Percentiles rank a stretch among this genome's conserved stretches.
phyloP scores from a whole-genome alignment of 2,329 filamentous ascomycete genomes.

The Apiospora rasikravindrae region DNA sequence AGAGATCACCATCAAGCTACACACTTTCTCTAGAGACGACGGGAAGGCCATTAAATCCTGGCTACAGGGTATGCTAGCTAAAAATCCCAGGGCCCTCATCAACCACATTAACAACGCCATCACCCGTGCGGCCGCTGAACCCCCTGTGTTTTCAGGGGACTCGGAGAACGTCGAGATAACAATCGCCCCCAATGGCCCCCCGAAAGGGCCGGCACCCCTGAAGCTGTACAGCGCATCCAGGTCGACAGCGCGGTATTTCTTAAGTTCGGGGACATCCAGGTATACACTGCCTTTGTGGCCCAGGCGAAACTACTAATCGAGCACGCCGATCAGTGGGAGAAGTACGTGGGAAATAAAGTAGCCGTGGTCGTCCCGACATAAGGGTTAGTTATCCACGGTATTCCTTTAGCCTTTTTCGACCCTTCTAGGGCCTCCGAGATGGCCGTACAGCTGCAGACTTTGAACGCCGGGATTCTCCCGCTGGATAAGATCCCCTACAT shows the following conservation, averaged over 20 bases:
- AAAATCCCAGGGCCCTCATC: no score
- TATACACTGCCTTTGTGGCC: not conserved
- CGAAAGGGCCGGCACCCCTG: no score
- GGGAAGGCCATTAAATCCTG: no score
- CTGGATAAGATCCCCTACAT: not conserved
- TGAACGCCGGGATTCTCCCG: not conserved
- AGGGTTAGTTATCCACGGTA: not conserved
- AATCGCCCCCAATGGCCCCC: no score
- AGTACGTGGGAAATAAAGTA: not conserved
- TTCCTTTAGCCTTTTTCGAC: not conserved
- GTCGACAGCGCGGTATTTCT: not conserved
- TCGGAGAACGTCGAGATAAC: no score
- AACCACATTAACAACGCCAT: no score
- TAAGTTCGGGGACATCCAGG: not conserved
- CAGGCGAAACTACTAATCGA: not conserved
- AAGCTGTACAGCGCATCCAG: not conserved
- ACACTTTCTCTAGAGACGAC: no score
- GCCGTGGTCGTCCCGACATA: not conserved
- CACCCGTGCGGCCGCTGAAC: no score
- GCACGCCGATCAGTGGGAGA: not conserved
- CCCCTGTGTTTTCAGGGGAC: no score
- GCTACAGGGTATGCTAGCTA: no score
- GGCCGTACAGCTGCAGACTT: not conserved
- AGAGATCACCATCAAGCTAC: no score
- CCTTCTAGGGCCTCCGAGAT: not conserved